A percentile compares a stretch with the other conserved stretches of the same genome.
Conservation (phyloP, 1,284 basidiomycete species). For the Cryptococcus floricola region DNA sequence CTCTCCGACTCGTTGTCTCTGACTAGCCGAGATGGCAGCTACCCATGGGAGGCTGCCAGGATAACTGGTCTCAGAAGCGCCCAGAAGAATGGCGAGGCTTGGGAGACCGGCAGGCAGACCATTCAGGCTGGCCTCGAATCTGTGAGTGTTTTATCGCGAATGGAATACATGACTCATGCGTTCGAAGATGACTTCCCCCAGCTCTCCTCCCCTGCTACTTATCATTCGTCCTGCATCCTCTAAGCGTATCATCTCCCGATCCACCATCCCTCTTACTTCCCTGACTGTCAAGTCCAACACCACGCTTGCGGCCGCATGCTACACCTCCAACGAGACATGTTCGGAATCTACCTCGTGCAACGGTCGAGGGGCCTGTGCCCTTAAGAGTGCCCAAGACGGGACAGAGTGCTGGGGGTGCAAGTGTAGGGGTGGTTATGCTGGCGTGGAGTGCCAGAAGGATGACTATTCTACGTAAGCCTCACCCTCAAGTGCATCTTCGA, state of each 20-base stretch:
- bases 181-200: slow-evolving; percentile 39
- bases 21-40: slow-evolving; percentile 21
- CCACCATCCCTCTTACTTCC: slow-evolving; percentile 1
- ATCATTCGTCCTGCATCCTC: slow-evolving; percentile 27
- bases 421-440: slow-evolving; percentile 32
- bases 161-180: neutral
- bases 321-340: slow-evolving; percentile 35
- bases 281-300: slow-evolving; percentile 9
- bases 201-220: slow-evolving; percentile 42
- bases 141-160: slow-evolving; percentile 17
- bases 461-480: slow-evolving; percentile 41
- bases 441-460: slow-evolving; percentile 39
- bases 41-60: slow-evolving; percentile 42
- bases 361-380: slow-evolving; percentile 31
- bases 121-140: slow-evolving; percentile 42
- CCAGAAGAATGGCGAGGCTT: slow-evolving; percentile 27
- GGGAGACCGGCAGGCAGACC: slow-evolving; percentile 36
- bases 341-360: slow-evolving; percentile 30
- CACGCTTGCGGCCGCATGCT: slow-evolving; percentile 25
- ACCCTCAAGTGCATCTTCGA: neutral
- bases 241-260: slow-evolving; percentile 9
- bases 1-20: slow-evolving; percentile 41
- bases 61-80: slow-evolving; percentile 36
- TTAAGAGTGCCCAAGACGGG: slow-evolving; percentile 22
- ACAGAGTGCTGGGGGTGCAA: slow-evolving; percentile 43